Conservation (phyloP, 768 basidiomycete genomes). For the Daedaleopsis nitida region DNA sequence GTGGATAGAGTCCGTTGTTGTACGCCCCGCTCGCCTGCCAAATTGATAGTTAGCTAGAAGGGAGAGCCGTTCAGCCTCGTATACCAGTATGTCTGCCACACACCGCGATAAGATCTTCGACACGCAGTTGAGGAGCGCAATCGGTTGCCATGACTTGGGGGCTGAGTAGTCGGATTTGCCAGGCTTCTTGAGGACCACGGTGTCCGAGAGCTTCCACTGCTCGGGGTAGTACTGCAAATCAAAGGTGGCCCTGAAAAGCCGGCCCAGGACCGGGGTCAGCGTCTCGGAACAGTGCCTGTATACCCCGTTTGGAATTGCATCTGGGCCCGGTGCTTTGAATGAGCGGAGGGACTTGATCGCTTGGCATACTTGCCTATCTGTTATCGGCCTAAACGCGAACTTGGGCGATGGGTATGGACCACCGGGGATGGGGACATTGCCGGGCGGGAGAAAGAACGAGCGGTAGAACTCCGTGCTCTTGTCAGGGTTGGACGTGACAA, state of each 20-base stretch:
- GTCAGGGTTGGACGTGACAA: not conserved
- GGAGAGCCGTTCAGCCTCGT: not conserved
- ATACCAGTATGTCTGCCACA: conserved; percentile 13
- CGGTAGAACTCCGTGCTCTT: not conserved
- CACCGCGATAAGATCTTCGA: conserved; percentile 23
- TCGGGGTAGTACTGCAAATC: conserved; percentile 26
- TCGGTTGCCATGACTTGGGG: conserved; percentile 35
- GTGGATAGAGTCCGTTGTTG: conserved; percentile 31
- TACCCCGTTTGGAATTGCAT: conserved; percentile 34
- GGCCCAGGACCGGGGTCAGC: conserved; percentile 27
- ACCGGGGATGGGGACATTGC: not conserved
- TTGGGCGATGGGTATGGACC: not conserved
- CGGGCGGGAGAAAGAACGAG: not conserved
- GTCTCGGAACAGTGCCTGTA: conserved; percentile 29
- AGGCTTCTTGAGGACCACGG: conserved; percentile 13
- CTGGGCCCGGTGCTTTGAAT: conserved; percentile 36
- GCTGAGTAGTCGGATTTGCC: conserved; percentile 35
- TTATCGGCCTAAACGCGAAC: not conserved
- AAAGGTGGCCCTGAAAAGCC: conserved; percentile 33
- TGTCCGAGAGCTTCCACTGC: conserved; percentile 29
- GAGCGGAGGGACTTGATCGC: conserved; percentile 28
- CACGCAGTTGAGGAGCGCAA: conserved; percentile 32
- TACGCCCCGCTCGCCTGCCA: conserved; percentile 9
- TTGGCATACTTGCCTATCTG: not conserved
- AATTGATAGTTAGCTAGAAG: conserved; percentile 27